Conservation (phyloP, 306 rosid genomes). For the Cicer arietinum region DNA sequence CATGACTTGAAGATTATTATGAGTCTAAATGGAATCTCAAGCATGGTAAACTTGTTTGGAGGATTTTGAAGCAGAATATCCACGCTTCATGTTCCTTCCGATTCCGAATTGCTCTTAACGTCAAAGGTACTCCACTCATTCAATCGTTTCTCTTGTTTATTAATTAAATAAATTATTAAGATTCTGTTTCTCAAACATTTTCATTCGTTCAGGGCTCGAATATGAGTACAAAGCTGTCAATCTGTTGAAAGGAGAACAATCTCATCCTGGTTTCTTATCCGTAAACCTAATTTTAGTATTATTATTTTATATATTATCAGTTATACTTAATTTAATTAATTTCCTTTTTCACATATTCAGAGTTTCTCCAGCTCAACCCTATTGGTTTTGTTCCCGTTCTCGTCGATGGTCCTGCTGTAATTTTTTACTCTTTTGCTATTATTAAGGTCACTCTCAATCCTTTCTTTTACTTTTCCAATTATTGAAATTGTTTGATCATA, state of each 20-base stretch:
- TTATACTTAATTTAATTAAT: no score
- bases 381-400: slow-evolving; percentile 73
- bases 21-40: no score
- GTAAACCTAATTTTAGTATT: no score
- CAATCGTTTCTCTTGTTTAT: background rate
- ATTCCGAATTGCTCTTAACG: slow-evolving; percentile 57
- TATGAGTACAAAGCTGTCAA: slow-evolving; percentile 65
- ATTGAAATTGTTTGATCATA: background rate
- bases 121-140: slow-evolving; percentile 56
- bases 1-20: no score
- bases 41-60: no score
- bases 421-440: slow-evolving; percentile 79
- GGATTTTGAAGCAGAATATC: no score
- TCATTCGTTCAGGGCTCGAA: slow-evolving; percentile 51
- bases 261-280: no score
- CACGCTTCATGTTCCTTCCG: slow-evolving; percentile 53
- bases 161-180: background rate
- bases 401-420: slow-evolving; percentile 54
- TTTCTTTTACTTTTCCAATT: background rate
- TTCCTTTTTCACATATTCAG: no score
- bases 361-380: slow-evolving; percentile 69
- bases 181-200: no score
- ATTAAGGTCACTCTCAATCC: slow-evolving; percentile 50
- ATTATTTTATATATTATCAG: no score
- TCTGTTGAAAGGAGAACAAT: slow-evolving; percentile 63